Conservation (phyloP, 345 rosid genomes). For the Durio zibethinus region DNA sequence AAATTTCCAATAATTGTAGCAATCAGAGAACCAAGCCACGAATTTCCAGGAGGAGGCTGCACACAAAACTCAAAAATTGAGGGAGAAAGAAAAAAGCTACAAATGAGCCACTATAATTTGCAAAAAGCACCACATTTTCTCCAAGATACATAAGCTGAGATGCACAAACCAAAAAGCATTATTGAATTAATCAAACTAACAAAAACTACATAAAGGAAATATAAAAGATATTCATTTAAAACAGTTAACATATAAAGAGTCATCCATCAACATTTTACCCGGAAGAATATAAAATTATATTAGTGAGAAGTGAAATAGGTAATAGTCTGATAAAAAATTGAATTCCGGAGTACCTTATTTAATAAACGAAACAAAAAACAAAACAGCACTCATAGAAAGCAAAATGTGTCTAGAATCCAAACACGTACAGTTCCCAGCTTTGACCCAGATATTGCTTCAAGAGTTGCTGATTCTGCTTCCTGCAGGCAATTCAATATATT, state of each 20-base stretch:
- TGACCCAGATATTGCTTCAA: conserved; percentile 82
- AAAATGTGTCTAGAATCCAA: neutral
- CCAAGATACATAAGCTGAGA: conserved; percentile 1
- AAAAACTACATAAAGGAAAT: neutral
- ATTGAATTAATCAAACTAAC: neutral
- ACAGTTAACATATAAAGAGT: neutral
- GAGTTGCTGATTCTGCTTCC: conserved; percentile 91
- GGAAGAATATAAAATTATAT: neutral
- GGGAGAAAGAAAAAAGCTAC: conserved; percentile 22
- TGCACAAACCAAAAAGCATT: neutral
- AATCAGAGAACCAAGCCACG: conserved; percentile 95
- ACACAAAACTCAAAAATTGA: conserved; percentile 13
- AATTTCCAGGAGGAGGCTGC: conserved; percentile 81
- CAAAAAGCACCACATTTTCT: conserved; percentile 1
- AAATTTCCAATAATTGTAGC: conserved; percentile 94
- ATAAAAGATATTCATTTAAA: neutral
- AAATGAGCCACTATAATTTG: conserved; percentile 12
- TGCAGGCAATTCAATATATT: conserved; percentile 23
- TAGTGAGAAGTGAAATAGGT: neutral
- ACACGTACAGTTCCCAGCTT: conserved; percentile 77
- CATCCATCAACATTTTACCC: neutral
- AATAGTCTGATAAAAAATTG: neutral
- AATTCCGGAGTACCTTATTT: neutral
- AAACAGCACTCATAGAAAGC: neutral
- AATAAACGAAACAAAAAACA: neutral